Evolutionary conservation across 148 eudicot genomes (phyloP), one percentile per base, ranked within the genome.

Genomic region (Mesembryanthemum crystallinum): DNA sequence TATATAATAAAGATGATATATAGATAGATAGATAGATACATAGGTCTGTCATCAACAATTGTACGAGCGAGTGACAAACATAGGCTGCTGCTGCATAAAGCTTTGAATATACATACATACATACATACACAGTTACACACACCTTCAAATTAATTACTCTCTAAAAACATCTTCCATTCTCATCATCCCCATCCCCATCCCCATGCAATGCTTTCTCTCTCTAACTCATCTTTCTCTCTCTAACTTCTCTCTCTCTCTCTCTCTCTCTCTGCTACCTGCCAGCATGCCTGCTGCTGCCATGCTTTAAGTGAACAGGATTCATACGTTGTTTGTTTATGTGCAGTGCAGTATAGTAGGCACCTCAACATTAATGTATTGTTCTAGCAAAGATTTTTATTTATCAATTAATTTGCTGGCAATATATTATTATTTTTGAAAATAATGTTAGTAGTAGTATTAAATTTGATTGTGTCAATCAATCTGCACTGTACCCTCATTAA

Each of bases 311-410:
- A 32, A 62, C 74, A 47, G 71, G 67, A 71, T 77, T 64, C 71
- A 47, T 77, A 54, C 69, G 20, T 77, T 77, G 76, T 71, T 71
- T 71, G 63, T 77, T 63, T 77, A 49, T 77, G 69, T 33, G 45
- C 79, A 57, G 43, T 49, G 9, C 11, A 37, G 9, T n/a, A 39
- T 39, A 68, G 8, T 60, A 30, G 29, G 67, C 64, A 51, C 18
- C 15, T 7, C 37, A 30, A 68, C 51, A 43, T 52, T n/a, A n/a
- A n/a, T n/a, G n/a, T n/a, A n/a, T n/a, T n/a, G n/a, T n/a, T n/a
- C n/a, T n/a, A n/a, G n/a, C n/a, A n/a, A n/a, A n/a, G n/a, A n/a
- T n/a, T n/a, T n/a, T n/a, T n/a, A n/a, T n/a, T n/a, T n/a, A n/a
- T n/a, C n/a, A n/a, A n/a, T n/a, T n/a, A n/a, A n/a, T n/a, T n/a